Percentiles rank a stretch among this genome's conserved stretches.
Evolutionary conservation across 441 rosid genomes (phyloP).

Genomic region (Pelargonium cotyledonis): DNA sequence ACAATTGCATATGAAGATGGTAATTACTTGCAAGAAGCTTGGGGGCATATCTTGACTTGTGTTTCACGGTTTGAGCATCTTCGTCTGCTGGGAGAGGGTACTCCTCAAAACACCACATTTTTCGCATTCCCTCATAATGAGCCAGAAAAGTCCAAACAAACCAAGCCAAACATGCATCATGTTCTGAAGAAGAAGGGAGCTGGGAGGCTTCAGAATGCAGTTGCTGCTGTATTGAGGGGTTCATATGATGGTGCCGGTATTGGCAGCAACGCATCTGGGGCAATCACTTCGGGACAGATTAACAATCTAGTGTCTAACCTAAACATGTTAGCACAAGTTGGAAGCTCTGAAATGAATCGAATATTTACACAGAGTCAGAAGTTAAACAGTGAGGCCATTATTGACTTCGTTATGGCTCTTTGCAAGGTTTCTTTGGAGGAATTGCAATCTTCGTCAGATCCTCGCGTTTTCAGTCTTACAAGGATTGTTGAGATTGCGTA

Average conservation of each 20-base stretch:
- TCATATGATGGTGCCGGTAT: slow-evolving; percentile 90
- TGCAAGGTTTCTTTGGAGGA: slow-evolving; percentile 99
- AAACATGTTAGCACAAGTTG: slow-evolving; percentile 96
- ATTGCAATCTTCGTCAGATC: slow-evolving; percentile 88
- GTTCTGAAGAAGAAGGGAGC: slow-evolving; percentile 89
- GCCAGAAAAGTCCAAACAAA: slow-evolving; percentile 70
- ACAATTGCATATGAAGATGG: slow-evolving; percentile 98
- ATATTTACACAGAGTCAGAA: slow-evolving; percentile 93
- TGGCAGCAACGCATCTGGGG: slow-evolving; percentile 65
- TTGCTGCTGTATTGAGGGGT: slow-evolving; percentile 85
- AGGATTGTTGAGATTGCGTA: slow-evolving; percentile 99
- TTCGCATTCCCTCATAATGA: slow-evolving; percentile 77
- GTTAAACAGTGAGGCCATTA: slow-evolving; percentile 92
- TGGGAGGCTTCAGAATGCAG: slow-evolving; percentile 79
- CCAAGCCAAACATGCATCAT: slow-evolving; percentile 71
- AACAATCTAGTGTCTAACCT: slow-evolving; percentile 77
- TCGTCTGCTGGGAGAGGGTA: slow-evolving; percentile 98
- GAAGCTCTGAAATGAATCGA: slow-evolving; percentile 92
- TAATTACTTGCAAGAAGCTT: slow-evolving; percentile 96
- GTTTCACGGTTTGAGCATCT: slow-evolving; percentile 98
- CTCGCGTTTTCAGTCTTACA: slow-evolving; percentile 97
- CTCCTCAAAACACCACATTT: slow-evolving; percentile 97
- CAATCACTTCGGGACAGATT: slow-evolving; percentile 83
- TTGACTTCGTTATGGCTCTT: slow-evolving; percentile 96
- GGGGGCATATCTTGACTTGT: slow-evolving; percentile 99